Evolutionary conservation across 805 yeast genomes (phyloP), one percentile per base, ranked within the genome.

Genomic region (Saccharomyces cerevisiae): DNA sequence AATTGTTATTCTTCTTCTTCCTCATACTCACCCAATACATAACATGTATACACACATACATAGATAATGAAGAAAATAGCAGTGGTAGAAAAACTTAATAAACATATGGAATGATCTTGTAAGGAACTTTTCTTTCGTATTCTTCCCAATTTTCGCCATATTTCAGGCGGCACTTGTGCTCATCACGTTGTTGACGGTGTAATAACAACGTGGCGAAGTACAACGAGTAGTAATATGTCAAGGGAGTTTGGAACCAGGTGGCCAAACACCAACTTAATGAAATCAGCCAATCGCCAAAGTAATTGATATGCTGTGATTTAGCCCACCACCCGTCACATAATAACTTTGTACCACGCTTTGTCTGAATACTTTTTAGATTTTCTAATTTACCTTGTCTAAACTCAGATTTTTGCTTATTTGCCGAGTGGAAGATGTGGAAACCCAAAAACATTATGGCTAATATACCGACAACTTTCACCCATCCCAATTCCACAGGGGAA

Each of bases 291-390:
- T 94, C 99, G 47, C 99, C 99, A 55, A 91, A 79, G 71, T 94
- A 94, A 68, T 94, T 94, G 66, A 89, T 89, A 69, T 94, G 99
- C 61, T 96, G 96, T 6, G 96, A 83, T 21, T 76, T 69, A 1
- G 86, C 87, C 99, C 99, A 94, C 99, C 98, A 94, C 2, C 98
- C 97, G 64, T 89, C 94, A 53, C 83, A 80, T 48, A 94, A 73
- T 59, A 94, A 77, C 65, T 81, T 87, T 27, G 96, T 85, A 0
- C 96, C 96, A 14, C 86, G 81, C 30, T 78, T 74, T 0, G 97
- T 85, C 58, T 80, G 73, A 55, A 94, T 87, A 53, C 80, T 83
- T 57, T 81, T 79, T 72, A 89, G 73, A 65, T 88, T 83, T 46
- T 77, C 70, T 55, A 90, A 76, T 61, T 85, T 80, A 14, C 96